Base-by-base conservation (phyloP, 2,329 filamentous ascomycete genomes). In the Fusarium cyanostomum region DNA sequence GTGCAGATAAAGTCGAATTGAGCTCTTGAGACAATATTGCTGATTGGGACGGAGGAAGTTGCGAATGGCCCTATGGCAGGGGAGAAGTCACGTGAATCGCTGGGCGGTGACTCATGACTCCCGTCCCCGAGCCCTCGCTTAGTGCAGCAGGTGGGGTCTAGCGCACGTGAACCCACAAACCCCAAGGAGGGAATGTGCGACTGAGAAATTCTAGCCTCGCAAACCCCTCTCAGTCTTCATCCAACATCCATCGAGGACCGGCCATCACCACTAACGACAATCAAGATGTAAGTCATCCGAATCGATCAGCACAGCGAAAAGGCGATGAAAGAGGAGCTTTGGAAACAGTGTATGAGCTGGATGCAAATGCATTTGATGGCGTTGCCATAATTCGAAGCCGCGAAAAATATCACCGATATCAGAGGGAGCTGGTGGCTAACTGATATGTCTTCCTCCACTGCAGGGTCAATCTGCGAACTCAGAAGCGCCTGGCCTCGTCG, bases 401-500 rank as follows among this genome's bases (percentile, higher is more conserved):
- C 26, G 37, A 42, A 42, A 52, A 39, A 46, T 24, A 42, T 54
- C 35, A 39, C 26, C 31, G 43, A 53, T 62, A 55, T 61, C 49
- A 64, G 46, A 59, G 34, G 58, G 45, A 54, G 54, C 28, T 59
- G 52, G 37, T 68, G 62, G 75, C 76, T 75, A 73, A 77, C 61
- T 31, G 24, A 56, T 55, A 44, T 62, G 61, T 64, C 55, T 67
- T 64, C 51, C 48, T 59, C 54, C 41, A 42, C 52, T 62, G 50
- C 81, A 99, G 95, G 95, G 94, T 97, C 91, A 98, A 98, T 83
- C 91, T 99, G 84, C 91, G 90, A 84, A 98, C 95, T 83, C 96
- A 99, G 90, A 99, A 99, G 91, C 94, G 96, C 86, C 94, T 99
- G 79, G 95, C 95, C 82, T 92, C 95, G 80, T 92, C 94, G 84